Evolutionary conservation across 164 flowering plant genomes (phyloP).

Genomic region (Pachysandra terminalis): DNA sequence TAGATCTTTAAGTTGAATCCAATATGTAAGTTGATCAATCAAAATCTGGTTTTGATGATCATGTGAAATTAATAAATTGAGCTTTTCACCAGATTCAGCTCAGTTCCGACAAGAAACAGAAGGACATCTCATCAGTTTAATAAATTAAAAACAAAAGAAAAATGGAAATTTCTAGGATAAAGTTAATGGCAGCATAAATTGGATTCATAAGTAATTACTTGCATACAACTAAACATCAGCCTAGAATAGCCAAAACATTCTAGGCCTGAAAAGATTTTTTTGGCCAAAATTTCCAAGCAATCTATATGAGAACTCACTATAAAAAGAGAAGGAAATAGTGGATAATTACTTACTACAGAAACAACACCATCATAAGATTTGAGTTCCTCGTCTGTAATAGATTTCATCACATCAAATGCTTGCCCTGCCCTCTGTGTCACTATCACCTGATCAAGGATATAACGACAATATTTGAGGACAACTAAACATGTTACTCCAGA

Average conservation of each 20-base stretch:
- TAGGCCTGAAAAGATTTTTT: neutral
- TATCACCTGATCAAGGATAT: slow-evolving; percentile 45
- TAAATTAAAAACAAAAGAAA: no score
- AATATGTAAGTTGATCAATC: no score
- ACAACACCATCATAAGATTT: slow-evolving; percentile 77
- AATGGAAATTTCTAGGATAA: neutral
- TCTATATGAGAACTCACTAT: neutral
- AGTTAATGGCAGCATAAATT: neutral
- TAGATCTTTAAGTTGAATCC: no score
- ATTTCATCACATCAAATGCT: slow-evolving; percentile 77
- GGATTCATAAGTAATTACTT: neutral
- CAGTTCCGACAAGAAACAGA: no score
- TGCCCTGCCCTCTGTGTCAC: slow-evolving; percentile 88
- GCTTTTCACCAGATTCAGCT: no score
- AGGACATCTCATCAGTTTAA: neutral
- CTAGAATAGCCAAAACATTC: neutral
- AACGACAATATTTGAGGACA: neutral
- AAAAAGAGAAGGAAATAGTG: slow-evolving; percentile 3
- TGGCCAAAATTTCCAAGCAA: neutral
- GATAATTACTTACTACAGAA: slow-evolving; percentile 65
- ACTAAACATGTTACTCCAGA: no score
- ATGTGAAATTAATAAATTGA: no score
- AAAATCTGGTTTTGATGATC: no score
- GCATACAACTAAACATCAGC: neutral
- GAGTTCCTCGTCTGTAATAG: slow-evolving; percentile 55